Evolutionary conservation across 768 basidiomycete species (phyloP).

Genomic region (Chalciporus piperatus): DNA sequence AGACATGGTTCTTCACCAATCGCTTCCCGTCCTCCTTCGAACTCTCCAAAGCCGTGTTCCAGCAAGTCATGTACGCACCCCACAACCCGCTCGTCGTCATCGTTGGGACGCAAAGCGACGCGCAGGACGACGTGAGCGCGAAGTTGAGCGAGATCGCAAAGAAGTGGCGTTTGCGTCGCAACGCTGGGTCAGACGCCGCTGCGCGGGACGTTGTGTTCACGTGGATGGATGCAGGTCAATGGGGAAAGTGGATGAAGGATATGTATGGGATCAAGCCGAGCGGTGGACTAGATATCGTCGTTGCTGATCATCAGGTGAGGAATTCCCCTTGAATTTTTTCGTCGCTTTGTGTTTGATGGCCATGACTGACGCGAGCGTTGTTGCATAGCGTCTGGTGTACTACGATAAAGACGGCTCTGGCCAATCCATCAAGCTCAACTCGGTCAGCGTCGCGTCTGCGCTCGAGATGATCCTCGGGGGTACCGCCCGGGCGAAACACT

Average conservation of each 20-base stretch:
- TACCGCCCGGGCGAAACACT: constrained; percentile 51
- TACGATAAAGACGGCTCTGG: constrained; percentile 66
- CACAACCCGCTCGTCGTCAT: constrained; percentile 78
- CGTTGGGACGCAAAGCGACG: constrained; percentile 43
- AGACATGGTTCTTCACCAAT: constrained; percentile 61
- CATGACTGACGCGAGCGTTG: background rate
- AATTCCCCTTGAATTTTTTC: background rate
- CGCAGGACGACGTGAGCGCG: constrained; percentile 42
- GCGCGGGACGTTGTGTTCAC: constrained; percentile 71
- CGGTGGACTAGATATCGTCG: constrained; percentile 46
- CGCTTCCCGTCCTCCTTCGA: constrained; percentile 73
- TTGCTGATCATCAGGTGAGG: constrained; percentile 77
- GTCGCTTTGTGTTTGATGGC: background rate
- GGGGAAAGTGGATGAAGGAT: constrained; percentile 87
- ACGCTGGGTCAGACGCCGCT: constrained; percentile 14
- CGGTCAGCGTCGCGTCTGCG: constrained; percentile 59
- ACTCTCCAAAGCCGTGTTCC: constrained; percentile 76
- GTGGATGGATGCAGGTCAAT: constrained; percentile 85
- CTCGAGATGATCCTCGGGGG: constrained; percentile 64
- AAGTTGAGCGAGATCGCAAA: constrained; percentile 51
- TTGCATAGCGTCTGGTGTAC: constrained; percentile 63
- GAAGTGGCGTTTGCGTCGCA: constrained; percentile 49
- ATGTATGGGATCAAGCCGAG: constrained; percentile 71
- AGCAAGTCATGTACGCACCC: constrained; percentile 80
- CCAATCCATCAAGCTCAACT: constrained; percentile 52